Percentiles rank a stretch among this genome's conserved stretches.
Conservation (phyloP, 2,329 filamentous ascomycete genomes). For the Acephala macrosclerotiorum region DNA sequence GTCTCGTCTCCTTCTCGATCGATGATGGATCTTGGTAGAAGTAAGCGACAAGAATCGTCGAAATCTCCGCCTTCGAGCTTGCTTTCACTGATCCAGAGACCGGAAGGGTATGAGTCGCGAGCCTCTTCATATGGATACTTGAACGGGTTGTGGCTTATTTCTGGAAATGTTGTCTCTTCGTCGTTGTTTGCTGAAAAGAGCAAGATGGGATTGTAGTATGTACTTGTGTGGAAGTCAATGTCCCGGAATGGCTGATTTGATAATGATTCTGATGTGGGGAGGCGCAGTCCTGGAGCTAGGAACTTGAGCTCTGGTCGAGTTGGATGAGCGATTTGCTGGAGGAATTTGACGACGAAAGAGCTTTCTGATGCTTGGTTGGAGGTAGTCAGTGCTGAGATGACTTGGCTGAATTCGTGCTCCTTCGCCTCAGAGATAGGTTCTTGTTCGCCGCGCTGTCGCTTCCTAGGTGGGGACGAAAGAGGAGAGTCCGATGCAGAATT, state of each 20-base stretch:
- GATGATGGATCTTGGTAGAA: constrained; percentile 21
- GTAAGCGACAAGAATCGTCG: constrained; percentile 25
- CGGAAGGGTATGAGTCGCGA: constrained; percentile 4
- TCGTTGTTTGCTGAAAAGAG: not conserved
- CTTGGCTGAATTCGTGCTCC: not conserved
- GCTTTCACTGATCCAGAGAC: constrained; percentile 22
- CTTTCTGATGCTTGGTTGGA: not conserved
- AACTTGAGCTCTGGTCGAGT: not conserved
- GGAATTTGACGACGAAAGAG: not conserved
- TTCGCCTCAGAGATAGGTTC: not conserved
- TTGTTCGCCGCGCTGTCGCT: not conserved
- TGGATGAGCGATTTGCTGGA: constrained; percentile 1
- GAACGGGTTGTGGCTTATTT: no score
- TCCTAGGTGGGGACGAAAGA: not conserved
- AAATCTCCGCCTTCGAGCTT: constrained; percentile 13
- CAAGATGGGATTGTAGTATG: not conserved
- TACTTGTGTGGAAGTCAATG: not conserved
- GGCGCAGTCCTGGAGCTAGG: not conserved
- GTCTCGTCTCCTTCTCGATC: not conserved
- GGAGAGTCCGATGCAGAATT: not conserved
- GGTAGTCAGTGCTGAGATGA: not conserved
- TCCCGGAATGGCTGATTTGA: constrained; percentile 1
- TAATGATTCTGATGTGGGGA: not conserved
- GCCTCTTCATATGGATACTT: no score
- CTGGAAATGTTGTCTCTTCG: no score